phyloP scores from a whole-genome alignment of 805 yeast species.

The Metschnikowia peoriensis region DNA sequence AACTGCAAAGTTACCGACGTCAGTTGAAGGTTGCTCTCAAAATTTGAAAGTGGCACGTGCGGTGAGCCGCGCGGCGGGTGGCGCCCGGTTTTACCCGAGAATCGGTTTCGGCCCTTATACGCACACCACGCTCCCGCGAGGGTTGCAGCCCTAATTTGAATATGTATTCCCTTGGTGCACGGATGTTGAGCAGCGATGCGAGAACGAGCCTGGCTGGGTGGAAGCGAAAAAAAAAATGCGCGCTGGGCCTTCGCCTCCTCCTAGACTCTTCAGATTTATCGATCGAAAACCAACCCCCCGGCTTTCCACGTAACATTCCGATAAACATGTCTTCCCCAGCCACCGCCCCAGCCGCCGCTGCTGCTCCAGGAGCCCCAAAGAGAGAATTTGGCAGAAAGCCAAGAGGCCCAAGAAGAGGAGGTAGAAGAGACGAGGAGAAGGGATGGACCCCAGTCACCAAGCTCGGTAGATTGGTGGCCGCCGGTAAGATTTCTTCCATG shows the following conservation, averaged over 20 bases:
- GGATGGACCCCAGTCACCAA: slow-evolving; percentile 99
- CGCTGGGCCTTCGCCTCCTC: slow-evolving; percentile 3
- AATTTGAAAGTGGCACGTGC: not conserved
- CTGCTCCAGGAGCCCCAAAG: slow-evolving; percentile 41
- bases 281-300: slow-evolving; percentile 71
- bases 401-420: slow-evolving; percentile 41
- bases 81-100: slow-evolving; percentile 1
- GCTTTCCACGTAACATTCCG: slow-evolving; percentile 74
- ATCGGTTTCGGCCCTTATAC: not conserved
- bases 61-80: not conserved
- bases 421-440: slow-evolving; percentile 91
- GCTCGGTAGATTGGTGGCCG: slow-evolving; percentile 99
- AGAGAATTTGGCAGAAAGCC: slow-evolving; percentile 60
- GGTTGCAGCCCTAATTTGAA: not conserved
- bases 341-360: slow-evolving; percentile 3
- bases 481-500: slow-evolving; percentile 93
- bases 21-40: not conserved
- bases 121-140: not conserved
- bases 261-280: slow-evolving; percentile 32
- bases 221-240: slow-evolving; percentile 5
- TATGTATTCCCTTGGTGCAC: not conserved
- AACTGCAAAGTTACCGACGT: not conserved
- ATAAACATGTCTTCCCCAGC: slow-evolving; percentile 49
- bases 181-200: not conserved
- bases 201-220: not conserved